phyloP scores from a whole-genome alignment of 225 moss, liverwort and hornwort genomes.

The Straminergon stramineum region DNA sequence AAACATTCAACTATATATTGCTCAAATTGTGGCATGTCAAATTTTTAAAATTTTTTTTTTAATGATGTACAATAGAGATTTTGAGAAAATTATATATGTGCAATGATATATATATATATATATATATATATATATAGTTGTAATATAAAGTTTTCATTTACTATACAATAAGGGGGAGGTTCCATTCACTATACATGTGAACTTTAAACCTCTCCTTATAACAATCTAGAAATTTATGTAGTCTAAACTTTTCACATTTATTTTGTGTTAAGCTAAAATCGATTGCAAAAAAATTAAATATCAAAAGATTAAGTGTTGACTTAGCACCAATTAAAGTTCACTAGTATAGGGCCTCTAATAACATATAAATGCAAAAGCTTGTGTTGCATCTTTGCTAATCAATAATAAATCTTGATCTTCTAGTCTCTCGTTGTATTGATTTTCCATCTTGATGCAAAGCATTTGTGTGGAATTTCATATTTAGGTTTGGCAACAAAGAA shows the following conservation, averaged over 20 bases:
- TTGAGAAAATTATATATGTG: neutral
- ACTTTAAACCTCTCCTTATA: neutral
- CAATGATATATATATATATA: too few species aligned
- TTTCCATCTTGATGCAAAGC: accelerated
- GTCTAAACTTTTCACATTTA: neutral
- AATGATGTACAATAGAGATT: neutral
- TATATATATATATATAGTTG: too few species aligned
- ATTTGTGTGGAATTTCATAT: neutral
- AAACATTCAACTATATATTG: neutral
- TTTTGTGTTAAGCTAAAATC: neutral
- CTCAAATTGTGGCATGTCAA: neutral
- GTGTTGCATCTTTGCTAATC: neutral
- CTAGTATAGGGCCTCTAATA: neutral
- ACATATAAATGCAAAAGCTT: neutral
- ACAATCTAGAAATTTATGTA: accelerated
- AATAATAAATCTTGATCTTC: neutral
- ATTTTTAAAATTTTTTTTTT: neutral
- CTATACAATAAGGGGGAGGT: neutral
- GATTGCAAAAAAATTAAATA: neutral
- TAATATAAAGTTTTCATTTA: neutral
- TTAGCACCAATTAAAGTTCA: neutral
- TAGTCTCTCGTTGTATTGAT: neutral
- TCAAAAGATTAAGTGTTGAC: neutral
- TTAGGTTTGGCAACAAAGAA: neutral
- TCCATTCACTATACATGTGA: neutral